Base-by-base conservation (phyloP, 768 basidiomycete genomes). In the Amanita inopinata region DNA sequence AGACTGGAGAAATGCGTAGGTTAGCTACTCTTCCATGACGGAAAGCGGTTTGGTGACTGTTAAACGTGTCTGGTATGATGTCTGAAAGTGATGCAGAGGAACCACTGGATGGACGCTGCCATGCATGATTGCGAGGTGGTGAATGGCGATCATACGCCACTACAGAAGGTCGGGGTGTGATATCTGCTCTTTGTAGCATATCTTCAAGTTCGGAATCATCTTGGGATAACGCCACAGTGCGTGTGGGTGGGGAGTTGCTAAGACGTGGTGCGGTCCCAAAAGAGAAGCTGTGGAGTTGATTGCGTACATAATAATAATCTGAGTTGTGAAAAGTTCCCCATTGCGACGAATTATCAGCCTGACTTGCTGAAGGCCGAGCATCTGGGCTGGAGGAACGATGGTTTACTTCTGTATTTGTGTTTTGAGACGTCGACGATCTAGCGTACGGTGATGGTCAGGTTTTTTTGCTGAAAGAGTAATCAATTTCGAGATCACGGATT, bases 141-240 rank as follows among this genome's bases (percentile, higher is more conserved):
- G 50, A 10, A 4, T 39, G 50, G 33, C 28, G 37, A 42, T 49
- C 52, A 40, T 57, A 52, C n/a, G 56, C 56, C 31, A 65, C 63
- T 25, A 75, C 63, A 25, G 72, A 74, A 2, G 70, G 72, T 17
- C 73, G 64, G 35, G 73, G 73, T 4, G 73, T 75, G 24, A 67
- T 66, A 53, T 75, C 72, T 25, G 62, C 58, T 15, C 52, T 54
- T 22, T 49, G 49, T 17, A 50, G 51, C 31, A 54, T 46, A 20
- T 69, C 67, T 44, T 73, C 67, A 23, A 62, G 59, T 37, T 67
- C 65, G 17, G 54, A 50, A 24, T 63, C 65, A 36, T 56, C 59
- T 18, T 47, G 53, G 43, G 51, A 40, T 27, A 57, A 54, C 32
- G 62, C 59, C n/a, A 66, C 49, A 30, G 58, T 47, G 15, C 54